Evolutionary conservation across 139 green algal species (phyloP).

Genomic region (Tetradesmus lagerheimii): DNA sequence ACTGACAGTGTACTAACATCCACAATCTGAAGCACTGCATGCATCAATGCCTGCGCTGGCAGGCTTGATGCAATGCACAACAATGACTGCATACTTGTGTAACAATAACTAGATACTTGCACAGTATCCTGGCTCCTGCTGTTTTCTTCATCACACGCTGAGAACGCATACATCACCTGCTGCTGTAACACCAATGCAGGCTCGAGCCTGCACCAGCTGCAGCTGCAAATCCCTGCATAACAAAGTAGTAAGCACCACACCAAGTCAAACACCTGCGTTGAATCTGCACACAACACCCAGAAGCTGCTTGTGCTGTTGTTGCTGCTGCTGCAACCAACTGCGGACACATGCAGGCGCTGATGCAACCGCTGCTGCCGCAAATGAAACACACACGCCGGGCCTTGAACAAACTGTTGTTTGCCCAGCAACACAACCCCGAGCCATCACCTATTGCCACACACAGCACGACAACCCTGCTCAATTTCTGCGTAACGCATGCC

Average conservation of each 20-base stretch:
- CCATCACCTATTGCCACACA: neutral
- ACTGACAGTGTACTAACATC: neutral
- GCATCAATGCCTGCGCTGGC: neutral
- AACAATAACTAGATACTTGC: neutral
- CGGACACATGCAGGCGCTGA: neutral
- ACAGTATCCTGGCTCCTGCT: neutral
- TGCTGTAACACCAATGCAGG: neutral
- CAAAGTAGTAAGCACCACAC: neutral
- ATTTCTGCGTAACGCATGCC: neutral
- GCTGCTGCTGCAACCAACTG: neutral
- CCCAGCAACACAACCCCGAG: neutral
- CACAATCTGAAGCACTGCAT: neutral
- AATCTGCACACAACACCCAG: neutral
- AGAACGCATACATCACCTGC: neutral
- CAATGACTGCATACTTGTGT: too few species aligned
- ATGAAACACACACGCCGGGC: neutral
- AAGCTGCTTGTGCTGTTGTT: neutral
- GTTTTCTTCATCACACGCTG: neutral
- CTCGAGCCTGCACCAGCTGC: neutral
- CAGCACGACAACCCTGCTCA: neutral
- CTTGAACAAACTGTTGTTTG: neutral
- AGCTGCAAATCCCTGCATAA: neutral
- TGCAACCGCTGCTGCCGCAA: neutral
- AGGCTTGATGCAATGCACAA: neutral
- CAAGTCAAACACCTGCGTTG: neutral